Base-by-base conservation (phyloP, 2,329 filamentous ascomycete species). In the Talaromyces sp. region DNA sequence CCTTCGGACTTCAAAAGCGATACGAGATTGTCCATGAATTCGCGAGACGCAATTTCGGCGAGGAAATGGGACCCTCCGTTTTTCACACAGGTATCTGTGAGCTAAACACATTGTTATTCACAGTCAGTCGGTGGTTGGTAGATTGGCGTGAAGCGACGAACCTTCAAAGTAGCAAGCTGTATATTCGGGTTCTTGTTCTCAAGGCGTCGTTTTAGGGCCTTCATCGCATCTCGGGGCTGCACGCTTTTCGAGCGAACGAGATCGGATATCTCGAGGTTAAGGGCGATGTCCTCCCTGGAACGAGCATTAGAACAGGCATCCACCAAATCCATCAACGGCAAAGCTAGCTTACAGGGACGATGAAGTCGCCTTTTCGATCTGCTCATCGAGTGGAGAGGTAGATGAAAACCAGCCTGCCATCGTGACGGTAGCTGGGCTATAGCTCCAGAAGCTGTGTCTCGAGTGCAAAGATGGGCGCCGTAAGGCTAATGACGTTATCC, bases 351-450 rank as follows among this genome's bases (percentile, higher is more conserved):
- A 96, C 89, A 99, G 83, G 77, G 93, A 98, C 73, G 92, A 96
- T 67, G 90, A 88, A 17, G 95, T 99, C 58, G 95, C 95, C 77
- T 90, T 91, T 76, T 97, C 93, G 72, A 99, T 89, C 84, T 98
- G 95, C 80, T 96, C 93, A 78, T 99, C 95, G 78, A 99, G 84
- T 79, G 92, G 92, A 73, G 89, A 91, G 77, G 91, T 92, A 75
- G 92, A 93, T 68, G 90, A 91, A 75, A 96, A 98, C 93, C 93
- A 99, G 83, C 93, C 92, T 74, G 92, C 88, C 93, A 97, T 97
- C 83, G 84, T 89, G 70, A 78, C 81, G 67, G 68, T 66, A 52
- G 56, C 54, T 52, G 44, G 44, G 28, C 28, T 53, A 30, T 53
- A 28, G 49, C 49, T 30, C 49, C 49, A 30, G 28, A 19, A 51